Conservation (phyloP, 2,329 filamentous ascomycete species). For the Scedosporium dehoogii region DNA sequence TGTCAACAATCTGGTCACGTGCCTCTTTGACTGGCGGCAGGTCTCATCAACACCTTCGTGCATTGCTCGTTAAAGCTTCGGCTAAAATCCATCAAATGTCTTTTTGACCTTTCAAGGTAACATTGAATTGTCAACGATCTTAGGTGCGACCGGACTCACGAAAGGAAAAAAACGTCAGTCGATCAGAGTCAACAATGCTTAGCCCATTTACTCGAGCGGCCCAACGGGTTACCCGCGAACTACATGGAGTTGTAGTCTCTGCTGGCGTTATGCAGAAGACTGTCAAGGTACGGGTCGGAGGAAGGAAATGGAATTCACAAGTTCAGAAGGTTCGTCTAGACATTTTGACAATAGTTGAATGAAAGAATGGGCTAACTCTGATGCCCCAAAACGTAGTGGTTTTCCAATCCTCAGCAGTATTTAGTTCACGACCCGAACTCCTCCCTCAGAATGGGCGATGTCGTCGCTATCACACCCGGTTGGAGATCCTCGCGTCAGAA, state of each 20-base stretch:
- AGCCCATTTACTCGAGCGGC: constrained; percentile 22
- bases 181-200: constrained; percentile 22
- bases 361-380: neutral
- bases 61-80: too few species aligned
- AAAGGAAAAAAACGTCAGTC: neutral
- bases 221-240: constrained; percentile 36
- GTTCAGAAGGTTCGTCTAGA: constrained; percentile 55
- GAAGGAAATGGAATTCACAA: constrained; percentile 60
- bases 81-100: too few species aligned
- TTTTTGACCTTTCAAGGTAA: too few species aligned
- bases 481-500: constrained; percentile 58
- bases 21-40: too few species aligned
- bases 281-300: constrained; percentile 66
- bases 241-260: constrained; percentile 64
- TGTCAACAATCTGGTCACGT: too few species aligned
- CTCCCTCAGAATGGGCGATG: constrained; percentile 63
- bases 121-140: neutral
- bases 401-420: constrained; percentile 52
- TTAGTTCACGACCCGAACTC: constrained; percentile 72
- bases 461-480: constrained; percentile 59
- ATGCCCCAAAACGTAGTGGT: constrained; percentile 27
- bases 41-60: too few species aligned
- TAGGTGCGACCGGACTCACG: constrained; percentile 3
- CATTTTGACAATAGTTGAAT: neutral
- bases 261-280: constrained; percentile 70